Conservation (phyloP, 2,329 filamentous ascomycete genomes). For the Didymosphaeria variabile region DNA sequence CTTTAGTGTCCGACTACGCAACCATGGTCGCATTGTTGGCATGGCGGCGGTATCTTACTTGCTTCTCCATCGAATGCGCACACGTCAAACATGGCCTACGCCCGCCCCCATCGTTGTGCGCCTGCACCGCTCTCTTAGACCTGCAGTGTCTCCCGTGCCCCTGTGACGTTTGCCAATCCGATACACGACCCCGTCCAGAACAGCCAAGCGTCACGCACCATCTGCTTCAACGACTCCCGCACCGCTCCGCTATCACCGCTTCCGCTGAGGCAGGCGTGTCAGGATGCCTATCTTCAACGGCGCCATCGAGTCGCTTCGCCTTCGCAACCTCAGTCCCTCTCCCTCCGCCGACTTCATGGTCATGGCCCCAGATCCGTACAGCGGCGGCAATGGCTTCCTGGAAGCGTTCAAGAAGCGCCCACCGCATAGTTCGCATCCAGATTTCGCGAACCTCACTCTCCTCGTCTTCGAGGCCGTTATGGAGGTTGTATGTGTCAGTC, state of each 20-base stretch:
- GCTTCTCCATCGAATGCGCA: neutral
- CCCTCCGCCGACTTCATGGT: conserved; percentile 37
- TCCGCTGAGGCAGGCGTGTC: conserved; percentile 14
- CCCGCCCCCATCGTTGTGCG: conserved; percentile 11
- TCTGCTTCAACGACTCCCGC: conserved; percentile 31
- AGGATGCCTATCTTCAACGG: conserved; percentile 44
- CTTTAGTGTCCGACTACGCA: neutral
- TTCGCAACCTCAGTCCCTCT: conserved; percentile 36
- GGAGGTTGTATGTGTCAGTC: conserved; percentile 92
- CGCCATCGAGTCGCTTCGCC: conserved; percentile 47
- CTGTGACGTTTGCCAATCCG: conserved; percentile 12
- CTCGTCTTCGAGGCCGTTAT: conserved; percentile 95
- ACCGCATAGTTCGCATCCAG: conserved; percentile 63
- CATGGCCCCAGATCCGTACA: conserved; percentile 46
- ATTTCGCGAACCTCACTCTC: conserved; percentile 74
- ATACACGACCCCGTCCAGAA: conserved; percentile 24
- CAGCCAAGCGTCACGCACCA: conserved; percentile 27
- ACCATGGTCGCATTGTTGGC: neutral
- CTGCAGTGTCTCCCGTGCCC: conserved; percentile 11
- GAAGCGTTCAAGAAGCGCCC: conserved; percentile 40
- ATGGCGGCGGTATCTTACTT: neutral
- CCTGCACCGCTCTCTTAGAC: conserved; percentile 21
- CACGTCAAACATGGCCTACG: conserved; percentile 17
- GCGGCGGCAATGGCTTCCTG: conserved; percentile 41
- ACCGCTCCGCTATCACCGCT: conserved; percentile 11